These are phyloP conservation scores for Termitomyces heimii DNA, from an alignment of 768 basidiomycete species.

Conservation along the genomic window DNA sequence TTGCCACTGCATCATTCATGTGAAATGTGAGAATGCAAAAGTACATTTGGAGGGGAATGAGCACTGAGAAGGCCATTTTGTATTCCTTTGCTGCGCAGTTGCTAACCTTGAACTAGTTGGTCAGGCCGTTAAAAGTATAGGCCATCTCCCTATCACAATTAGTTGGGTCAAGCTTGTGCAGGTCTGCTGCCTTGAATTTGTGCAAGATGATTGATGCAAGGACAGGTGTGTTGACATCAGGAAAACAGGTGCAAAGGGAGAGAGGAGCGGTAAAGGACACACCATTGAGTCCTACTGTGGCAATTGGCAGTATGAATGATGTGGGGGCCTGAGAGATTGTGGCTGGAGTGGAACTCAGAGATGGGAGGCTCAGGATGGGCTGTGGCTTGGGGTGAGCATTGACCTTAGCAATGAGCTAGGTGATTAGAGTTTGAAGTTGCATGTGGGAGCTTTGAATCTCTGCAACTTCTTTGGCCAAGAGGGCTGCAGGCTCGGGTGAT, in stretches of 20 bases:
- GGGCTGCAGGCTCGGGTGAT: background rate
- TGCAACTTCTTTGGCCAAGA: background rate
- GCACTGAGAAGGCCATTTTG: too few relatives aligned
- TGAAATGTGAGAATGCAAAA: background rate
- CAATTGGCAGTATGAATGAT: background rate
- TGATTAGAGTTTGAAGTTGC: background rate
- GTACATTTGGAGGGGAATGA: too few relatives aligned
- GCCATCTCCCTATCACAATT: too few relatives aligned
- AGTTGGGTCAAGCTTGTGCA: too few relatives aligned
- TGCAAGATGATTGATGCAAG: too few relatives aligned
- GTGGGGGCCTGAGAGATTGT: too few relatives aligned
- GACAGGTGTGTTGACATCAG: too few relatives aligned
- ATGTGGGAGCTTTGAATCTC: background rate
- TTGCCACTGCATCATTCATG: background rate
- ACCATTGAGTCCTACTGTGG: background rate
- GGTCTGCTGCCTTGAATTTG: too few relatives aligned
- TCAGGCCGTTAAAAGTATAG: too few relatives aligned
- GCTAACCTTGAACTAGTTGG: too few relatives aligned
- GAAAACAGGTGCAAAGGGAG: background rate
- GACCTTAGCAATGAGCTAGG: background rate
- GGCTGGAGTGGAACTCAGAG: too few relatives aligned
- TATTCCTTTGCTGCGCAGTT: too few relatives aligned
- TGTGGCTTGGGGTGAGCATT: background rate
- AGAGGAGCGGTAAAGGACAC: background rate
- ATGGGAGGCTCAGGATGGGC: background rate